A percentile compares a stretch with the other conserved stretches of the same genome.
Evolutionary conservation across 495 filamentous ascomycete genomes (phyloP).

Genomic region (Echria macrotheca): DNA sequence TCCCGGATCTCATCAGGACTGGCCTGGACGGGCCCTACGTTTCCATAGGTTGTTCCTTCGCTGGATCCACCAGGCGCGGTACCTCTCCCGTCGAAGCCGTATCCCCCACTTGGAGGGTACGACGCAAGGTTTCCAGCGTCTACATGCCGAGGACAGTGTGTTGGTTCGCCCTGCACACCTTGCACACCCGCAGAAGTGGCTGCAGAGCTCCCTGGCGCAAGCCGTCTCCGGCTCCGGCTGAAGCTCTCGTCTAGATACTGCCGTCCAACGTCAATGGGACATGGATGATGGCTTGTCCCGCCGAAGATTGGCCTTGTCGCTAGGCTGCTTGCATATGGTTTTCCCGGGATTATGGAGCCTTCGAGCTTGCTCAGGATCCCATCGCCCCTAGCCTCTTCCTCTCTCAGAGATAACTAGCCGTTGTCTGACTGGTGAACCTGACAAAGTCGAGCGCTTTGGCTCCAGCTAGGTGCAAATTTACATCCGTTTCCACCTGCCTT

Average conservation of each 20-base stretch:
- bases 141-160: constrained; percentile 4
- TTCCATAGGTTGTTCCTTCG: background rate
- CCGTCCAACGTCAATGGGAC: constrained; percentile 23
- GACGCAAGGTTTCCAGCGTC: background rate
- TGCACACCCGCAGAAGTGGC: constrained; percentile 14
- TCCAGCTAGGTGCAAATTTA: constrained; percentile 16
- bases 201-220: constrained; percentile 5
- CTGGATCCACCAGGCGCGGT: constrained; percentile 9
- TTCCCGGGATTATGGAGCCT: constrained; percentile 30
- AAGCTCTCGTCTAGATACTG: constrained; percentile 21
- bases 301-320: constrained; percentile 23
- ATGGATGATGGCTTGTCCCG: constrained; percentile 25
- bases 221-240: constrained; percentile 20
- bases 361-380: constrained; percentile 16
- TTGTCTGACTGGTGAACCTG: constrained; percentile 29
- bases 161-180: background rate
- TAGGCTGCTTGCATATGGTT: constrained; percentile 26
- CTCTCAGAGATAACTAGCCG: constrained; percentile 29
- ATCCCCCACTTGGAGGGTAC: background rate
- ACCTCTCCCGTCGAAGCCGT: constrained; percentile 20
- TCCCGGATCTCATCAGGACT: constrained; percentile 23
- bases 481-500: constrained; percentile 19
- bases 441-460: constrained; percentile 16
- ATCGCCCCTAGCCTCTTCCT: constrained; percentile 17
- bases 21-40: constrained; percentile 14